phyloP scores from a whole-genome alignment of 352 stramenopile genomes.

The Phytophthora boehmeriae region DNA sequence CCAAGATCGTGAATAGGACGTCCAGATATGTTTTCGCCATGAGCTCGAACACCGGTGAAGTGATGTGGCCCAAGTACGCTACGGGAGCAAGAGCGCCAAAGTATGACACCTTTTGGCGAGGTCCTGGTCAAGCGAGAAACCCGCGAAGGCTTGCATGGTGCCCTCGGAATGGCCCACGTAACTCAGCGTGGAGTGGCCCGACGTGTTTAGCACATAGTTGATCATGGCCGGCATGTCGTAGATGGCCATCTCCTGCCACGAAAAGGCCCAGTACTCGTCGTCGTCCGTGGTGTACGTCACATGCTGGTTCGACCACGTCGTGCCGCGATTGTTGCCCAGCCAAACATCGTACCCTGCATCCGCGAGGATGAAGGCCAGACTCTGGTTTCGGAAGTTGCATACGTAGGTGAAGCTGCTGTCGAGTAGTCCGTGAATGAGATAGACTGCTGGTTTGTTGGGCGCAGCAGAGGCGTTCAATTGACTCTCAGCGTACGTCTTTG shows the following conservation, averaged over 20 bases:
- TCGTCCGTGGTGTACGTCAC: slow-evolving; percentile 47
- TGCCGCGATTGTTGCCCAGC: slow-evolving; percentile 74
- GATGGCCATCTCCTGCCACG: slow-evolving; percentile 65
- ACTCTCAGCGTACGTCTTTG: slow-evolving; percentile 57
- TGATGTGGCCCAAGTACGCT: slow-evolving; percentile 45
- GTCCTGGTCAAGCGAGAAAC: slow-evolving; percentile 59
- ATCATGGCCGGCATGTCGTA: slow-evolving; percentile 74
- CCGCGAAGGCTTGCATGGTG: slow-evolving; percentile 66
- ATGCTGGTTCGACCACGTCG: slow-evolving; percentile 67
- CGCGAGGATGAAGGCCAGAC: slow-evolving; percentile 59
- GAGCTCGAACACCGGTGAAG: slow-evolving; percentile 47
- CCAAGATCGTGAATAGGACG: slow-evolving; percentile 46
- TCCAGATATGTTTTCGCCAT: slow-evolving; percentile 54
- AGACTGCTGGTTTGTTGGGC: slow-evolving; percentile 56
- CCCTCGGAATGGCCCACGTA: slow-evolving; percentile 72
- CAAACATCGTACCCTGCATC: slow-evolving; percentile 72
- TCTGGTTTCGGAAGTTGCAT: slow-evolving; percentile 65
- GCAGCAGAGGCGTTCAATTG: slow-evolving; percentile 32
- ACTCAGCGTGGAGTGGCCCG: slow-evolving; percentile 45
- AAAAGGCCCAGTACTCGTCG: slow-evolving; percentile 66
- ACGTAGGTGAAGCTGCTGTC: slow-evolving; percentile 71
- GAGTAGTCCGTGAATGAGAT: slow-evolving; percentile 67
- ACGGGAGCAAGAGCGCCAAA: slow-evolving; percentile 65
- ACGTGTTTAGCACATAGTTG: slow-evolving; percentile 51
- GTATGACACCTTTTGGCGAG: slow-evolving; percentile 67